Base-by-base conservation (phyloP, 495 filamentous ascomycete species). In the Podospora australis region DNA sequence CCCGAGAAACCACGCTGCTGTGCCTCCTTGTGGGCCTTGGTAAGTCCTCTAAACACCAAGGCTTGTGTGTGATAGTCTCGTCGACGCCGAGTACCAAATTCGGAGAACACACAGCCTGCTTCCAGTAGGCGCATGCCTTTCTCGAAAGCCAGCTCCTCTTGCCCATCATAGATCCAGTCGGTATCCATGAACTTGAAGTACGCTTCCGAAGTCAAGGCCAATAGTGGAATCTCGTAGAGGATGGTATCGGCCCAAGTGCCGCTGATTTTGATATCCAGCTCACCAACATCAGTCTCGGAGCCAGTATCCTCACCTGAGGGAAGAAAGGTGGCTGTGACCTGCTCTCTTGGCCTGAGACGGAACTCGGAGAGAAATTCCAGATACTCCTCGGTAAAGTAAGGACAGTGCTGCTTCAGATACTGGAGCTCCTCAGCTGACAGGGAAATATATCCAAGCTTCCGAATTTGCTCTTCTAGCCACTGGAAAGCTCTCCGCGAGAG, bases 21-120 rank as follows among this genome's bases (percentile, higher is more conserved):
- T 1, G 74, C 81, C 47, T 88, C 82, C 46, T 79, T 77, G 45
- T 77, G 81, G 16, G 92, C 90, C 41, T 79, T 80, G 17, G 76
- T 75, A 23, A 97, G 69, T 2, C 92, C 92, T 46, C 81, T 78
- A 67, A 98, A 84, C 1, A 96, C 90, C 30, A 96, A 68, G 8
- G 94, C 88, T 48, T 97, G 94, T n/a, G 92, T 80, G 60, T 88
- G 86, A 57, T 96, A 97, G 65, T 96, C 90, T 54, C 92, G 78
- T 47, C 92, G 75, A 48, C 92, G 77, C 46, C 92, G 75, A 7
- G 86, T 91, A 22, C 92, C 92, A 59, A 97, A 98, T 60, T 98
- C 92, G 2, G 90, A 96, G 53, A 96, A 83, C 19, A 86, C 67
- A 61, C 94, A 97, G 9, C 90, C 94, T 51, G 82, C 74, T 56